These are phyloP conservation scores for Solanum etuberosum DNA, from an alignment of 257 asterid species.

Conservation along the genomic window DNA sequence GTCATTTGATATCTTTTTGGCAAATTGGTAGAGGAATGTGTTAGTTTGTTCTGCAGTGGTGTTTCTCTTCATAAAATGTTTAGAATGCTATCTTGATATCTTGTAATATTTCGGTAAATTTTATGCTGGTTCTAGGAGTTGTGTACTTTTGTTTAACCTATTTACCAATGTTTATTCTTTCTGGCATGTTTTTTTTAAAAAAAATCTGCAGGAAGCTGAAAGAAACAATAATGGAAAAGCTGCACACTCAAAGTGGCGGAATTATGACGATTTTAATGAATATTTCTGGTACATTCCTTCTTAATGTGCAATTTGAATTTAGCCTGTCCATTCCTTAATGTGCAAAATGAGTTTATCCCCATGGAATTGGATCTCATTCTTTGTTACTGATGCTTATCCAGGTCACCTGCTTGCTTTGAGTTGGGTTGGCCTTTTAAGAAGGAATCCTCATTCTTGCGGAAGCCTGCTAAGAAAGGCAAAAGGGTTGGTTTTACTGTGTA, in stretches of 20 bases:
- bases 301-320: not conserved
- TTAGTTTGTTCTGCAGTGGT: not conserved
- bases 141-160: not conserved
- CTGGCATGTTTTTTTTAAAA: not conserved
- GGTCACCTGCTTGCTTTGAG: constrained; percentile 93
- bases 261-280: constrained; percentile 94
- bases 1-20: not conserved
- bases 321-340: not conserved
- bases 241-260: constrained; percentile 92
- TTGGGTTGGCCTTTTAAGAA: constrained; percentile 75
- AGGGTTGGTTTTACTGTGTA: constrained; percentile 44
- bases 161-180: not conserved
- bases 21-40: not conserved
- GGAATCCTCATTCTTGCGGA: constrained; percentile 52
- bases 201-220: constrained; percentile 56
- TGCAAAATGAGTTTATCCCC: not conserved
- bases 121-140: not conserved
- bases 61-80: not conserved
- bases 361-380: not conserved
- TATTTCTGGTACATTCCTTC: constrained; percentile 63
- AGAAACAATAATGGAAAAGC: constrained; percentile 76
- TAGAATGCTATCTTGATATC: not conserved
- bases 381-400: constrained; percentile 13
- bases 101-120: not conserved
- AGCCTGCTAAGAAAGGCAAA: constrained; percentile 49